Evolutionary conservation across 371 early-diverging fungal species (phyloP).

Genomic region (Syncephalastrum sp.): DNA sequence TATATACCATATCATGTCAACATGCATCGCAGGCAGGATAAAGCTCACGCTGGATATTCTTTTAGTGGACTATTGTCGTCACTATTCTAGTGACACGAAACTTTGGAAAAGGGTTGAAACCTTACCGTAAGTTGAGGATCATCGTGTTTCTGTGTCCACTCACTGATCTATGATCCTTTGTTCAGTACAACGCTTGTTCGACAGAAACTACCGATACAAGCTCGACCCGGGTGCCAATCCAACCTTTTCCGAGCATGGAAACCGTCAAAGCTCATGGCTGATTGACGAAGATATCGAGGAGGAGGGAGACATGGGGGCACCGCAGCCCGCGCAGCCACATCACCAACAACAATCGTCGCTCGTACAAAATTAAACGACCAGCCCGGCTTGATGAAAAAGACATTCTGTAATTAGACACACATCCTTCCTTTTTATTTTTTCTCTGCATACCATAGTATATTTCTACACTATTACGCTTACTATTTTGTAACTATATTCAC

Average conservation of each 20-base stretch:
- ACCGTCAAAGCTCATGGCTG: conserved; percentile 15
- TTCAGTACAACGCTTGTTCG: conserved; percentile 24
- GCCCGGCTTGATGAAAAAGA: too few relatives aligned
- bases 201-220: conserved; percentile 16
- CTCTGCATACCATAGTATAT: too few relatives aligned
- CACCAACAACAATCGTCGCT: too few relatives aligned
- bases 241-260: conserved; percentile 5
- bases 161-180: not conserved
- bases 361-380: too few relatives aligned
- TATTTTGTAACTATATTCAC: too few relatives aligned
- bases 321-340: not conserved
- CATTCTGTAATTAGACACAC: too few relatives aligned
- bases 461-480: too few relatives aligned
- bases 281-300: conserved; percentile 19
- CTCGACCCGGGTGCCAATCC: conserved; percentile 16
- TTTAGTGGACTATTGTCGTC: conserved; percentile 33
- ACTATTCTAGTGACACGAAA: conserved; percentile 30
- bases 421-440: too few relatives aligned
- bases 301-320: not conserved
- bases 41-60: too few relatives aligned
- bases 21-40: not conserved
- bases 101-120: conserved; percentile 46
- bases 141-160: not conserved
- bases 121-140: conserved; percentile 34
- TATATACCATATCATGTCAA: not conserved